phyloP scores from a whole-genome alignment of 208 protist genomes.

The Histomonas meleagridis region DNA sequence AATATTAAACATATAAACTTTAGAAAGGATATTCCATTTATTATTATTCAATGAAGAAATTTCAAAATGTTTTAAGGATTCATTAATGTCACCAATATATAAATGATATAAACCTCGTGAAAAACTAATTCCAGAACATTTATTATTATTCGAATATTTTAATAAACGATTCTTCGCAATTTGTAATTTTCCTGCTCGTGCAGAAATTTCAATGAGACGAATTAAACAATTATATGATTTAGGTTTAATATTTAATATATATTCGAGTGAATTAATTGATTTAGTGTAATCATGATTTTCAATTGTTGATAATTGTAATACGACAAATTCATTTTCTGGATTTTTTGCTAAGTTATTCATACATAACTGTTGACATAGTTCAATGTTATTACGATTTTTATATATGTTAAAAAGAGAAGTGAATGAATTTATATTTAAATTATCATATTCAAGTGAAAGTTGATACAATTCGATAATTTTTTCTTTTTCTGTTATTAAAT shows the following conservation, averaged over 20 bases:
- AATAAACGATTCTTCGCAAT: not conserved
- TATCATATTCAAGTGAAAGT: not conserved
- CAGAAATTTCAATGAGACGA: not conserved
- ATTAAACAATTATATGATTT: not conserved
- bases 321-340: not conserved
- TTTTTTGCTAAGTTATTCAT: not conserved
- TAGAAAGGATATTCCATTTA: not conserved
- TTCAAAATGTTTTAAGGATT: not conserved
- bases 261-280: not conserved
- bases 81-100: not conserved
- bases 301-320: not conserved
- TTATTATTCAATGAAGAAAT: not conserved
- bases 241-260: not conserved
- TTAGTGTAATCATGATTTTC: not conserved
- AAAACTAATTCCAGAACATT: not conserved
- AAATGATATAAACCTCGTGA: not conserved
- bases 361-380: not conserved
- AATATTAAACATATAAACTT: not conserved
- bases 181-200: constrained; percentile 4
- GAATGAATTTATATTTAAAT: not conserved
- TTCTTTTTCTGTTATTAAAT: not conserved
- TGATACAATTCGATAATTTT: not conserved
- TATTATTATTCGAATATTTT: not conserved
- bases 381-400: not conserved
- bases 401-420: not conserved